Evolutionary conservation across 768 basidiomycete species (phyloP), one percentile per base, ranked within the genome.

Genomic region (Rhizopogon vesiculosus): DNA sequence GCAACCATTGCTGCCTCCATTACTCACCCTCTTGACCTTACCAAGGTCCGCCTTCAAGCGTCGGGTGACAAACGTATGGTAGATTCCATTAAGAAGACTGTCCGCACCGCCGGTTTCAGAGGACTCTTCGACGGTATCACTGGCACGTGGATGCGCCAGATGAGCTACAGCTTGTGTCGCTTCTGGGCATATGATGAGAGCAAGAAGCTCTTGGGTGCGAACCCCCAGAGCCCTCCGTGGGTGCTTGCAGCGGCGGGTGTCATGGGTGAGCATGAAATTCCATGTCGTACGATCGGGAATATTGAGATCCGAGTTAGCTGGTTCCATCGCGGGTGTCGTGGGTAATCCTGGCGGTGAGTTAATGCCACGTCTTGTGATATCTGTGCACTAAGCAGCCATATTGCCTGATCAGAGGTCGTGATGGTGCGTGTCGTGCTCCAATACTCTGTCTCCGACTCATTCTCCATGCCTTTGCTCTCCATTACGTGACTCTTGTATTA

Each of bases 171-270:
- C 42, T 76, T 93, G 68, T 92, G 90, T 69, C 79, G 92, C n/a
- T 95, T 93, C 76, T 93, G 91, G 84, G 91, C 89, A 15, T 93
- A 94, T 69, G 92, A 94, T 59, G 88, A 91, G 74, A 90, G 87
- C 68, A 95, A 93, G 78, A 91, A 87, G 75, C 60, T 87, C 7
- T 63, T 94, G 0, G 89, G 89, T 19, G 87, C 88, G 13, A 77
- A 73, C 71, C 63, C 70, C 63, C 78, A 88, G 60, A 79, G 86
- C 0, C 84, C 91, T 3, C 84, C 89, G 10, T 94, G 86, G 86
- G 84, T 91, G 69, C 78, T 95, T 42, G 91, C 86, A 1, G 53
- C 77, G 9, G 91, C 93, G 49, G 93, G 93, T 15, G 85, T 85
- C 56, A 93, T 94, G 87, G 92, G 89, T 89, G 66, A 63, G 86